Conservation (phyloP, 2,329 filamentous ascomycete genomes). For the Arthrinium phaeospermum region DNA sequence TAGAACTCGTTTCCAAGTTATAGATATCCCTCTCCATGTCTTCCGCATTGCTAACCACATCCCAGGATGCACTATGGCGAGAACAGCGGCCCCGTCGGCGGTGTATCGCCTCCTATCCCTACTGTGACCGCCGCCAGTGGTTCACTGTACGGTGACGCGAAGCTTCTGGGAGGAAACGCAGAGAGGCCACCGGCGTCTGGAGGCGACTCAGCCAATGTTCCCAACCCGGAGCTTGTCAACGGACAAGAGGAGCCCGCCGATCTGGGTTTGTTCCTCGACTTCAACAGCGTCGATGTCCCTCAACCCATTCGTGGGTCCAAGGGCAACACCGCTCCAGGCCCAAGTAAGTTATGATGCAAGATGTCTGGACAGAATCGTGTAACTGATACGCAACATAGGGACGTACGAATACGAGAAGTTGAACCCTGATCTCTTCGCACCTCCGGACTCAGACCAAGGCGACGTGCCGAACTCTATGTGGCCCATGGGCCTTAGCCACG, state of each 20-base stretch:
- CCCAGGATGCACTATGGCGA: slow-evolving; percentile 48
- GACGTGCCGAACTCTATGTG: slow-evolving; percentile 55
- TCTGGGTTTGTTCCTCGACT: slow-evolving; percentile 59
- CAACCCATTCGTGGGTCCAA: slow-evolving; percentile 59
- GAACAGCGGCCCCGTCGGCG: slow-evolving; percentile 49
- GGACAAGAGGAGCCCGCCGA: slow-evolving; percentile 57
- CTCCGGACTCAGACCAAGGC: slow-evolving; percentile 59
- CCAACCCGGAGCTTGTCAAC: slow-evolving; percentile 47
- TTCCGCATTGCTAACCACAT: neutral
- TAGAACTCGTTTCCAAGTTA: neutral
- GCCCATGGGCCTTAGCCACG: slow-evolving; percentile 59
- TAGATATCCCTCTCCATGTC: too few relatives aligned
- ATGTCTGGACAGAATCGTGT: neutral
- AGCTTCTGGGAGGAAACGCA: slow-evolving; percentile 48
- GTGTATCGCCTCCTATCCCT: slow-evolving; percentile 45
- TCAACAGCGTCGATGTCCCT: slow-evolving; percentile 55
- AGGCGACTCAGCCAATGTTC: slow-evolving; percentile 46
- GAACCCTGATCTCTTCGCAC: slow-evolving; percentile 60
- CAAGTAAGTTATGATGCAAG: slow-evolving; percentile 39
- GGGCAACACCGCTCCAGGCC: slow-evolving; percentile 59
- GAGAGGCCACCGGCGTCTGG: slow-evolving; percentile 43
- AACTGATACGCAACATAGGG: slow-evolving; percentile 31
- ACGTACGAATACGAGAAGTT: slow-evolving; percentile 57
- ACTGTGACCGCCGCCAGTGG: slow-evolving; percentile 45
- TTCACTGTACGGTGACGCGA: slow-evolving; percentile 46